A percentile compares a stretch with the other conserved stretches of the same genome.
Evolutionary conservation across 2,329 filamentous ascomycete genomes (phyloP).

Genomic region (Daldinia sp.): DNA sequence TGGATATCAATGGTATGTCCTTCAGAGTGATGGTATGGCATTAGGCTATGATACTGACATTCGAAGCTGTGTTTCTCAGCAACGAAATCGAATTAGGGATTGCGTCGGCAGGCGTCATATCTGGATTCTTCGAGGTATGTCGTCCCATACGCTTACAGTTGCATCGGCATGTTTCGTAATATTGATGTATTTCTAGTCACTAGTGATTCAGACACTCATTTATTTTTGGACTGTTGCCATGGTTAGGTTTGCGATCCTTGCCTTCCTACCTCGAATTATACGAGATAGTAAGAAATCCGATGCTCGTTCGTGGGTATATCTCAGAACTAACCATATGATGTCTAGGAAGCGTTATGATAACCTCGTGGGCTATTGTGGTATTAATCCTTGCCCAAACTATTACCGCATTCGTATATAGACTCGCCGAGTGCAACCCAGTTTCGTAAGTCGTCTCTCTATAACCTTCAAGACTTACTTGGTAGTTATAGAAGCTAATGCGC

Average conservation of each 20-base stretch:
- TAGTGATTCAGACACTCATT: constrained; percentile 38
- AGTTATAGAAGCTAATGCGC: neutral
- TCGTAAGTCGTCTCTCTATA: constrained; percentile 15
- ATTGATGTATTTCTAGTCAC: constrained; percentile 31
- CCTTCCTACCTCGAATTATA: constrained; percentile 48
- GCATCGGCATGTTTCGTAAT: neutral
- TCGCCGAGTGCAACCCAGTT: constrained; percentile 25
- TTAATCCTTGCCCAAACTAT: constrained; percentile 31
- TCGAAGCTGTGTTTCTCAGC: constrained; percentile 36
- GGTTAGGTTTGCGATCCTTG: constrained; percentile 47
- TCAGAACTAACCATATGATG: constrained; percentile 7
- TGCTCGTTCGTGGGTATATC: neutral
- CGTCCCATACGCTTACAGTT: neutral
- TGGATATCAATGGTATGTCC: constrained; percentile 37
- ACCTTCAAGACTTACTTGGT: neutral
- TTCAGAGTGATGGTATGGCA: neutral
- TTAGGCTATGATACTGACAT: neutral
- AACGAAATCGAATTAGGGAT: constrained; percentile 35
- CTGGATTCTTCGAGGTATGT: constrained; percentile 36
- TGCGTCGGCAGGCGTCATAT: constrained; percentile 24
- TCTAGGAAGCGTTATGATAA: constrained; percentile 10
- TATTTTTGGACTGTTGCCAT: constrained; percentile 47
- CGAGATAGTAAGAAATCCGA: constrained; percentile 46
- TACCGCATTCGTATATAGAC: constrained; percentile 24
- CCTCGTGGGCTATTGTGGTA: constrained; percentile 17